A percentile compares a stretch with the other conserved stretches of the same genome.
Evolutionary conservation across 1,139 yeast species (phyloP).

Genomic region (Geotrichum candidum): DNA sequence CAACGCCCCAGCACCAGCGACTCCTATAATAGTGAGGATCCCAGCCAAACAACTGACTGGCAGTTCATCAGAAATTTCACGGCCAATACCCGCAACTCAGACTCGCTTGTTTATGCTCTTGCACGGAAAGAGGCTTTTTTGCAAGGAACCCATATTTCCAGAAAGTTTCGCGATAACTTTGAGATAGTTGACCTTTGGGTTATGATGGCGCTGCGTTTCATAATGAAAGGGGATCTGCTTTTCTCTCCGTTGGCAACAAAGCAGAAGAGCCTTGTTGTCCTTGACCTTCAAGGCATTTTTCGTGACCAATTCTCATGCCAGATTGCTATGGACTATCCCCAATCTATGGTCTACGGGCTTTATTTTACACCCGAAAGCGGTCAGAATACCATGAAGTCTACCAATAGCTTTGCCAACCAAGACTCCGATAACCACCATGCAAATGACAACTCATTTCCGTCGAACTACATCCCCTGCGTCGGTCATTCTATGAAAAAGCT

Average conservation of each 20-base stretch:
- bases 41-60: slow-evolving; percentile 22
- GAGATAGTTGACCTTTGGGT: slow-evolving; percentile 33
- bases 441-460: slow-evolving; percentile 24
- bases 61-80: slow-evolving; percentile 20
- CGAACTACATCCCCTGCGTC: slow-evolving; percentile 30
- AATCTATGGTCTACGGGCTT: slow-evolving; percentile 33
- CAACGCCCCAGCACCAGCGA: neutral
- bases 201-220: slow-evolving; percentile 31
- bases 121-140: slow-evolving; percentile 34
- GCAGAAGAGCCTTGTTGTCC: slow-evolving; percentile 14
- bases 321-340: slow-evolving; percentile 37
- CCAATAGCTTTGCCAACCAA: neutral
- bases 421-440: neutral
- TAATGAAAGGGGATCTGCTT: slow-evolving; percentile 25
- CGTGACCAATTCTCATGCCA: slow-evolving; percentile 40
- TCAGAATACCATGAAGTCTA: neutral
- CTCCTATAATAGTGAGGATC: slow-evolving; percentile 28
- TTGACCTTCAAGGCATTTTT: slow-evolving; percentile 33
- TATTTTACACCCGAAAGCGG: slow-evolving; percentile 18
- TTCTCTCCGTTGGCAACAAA: slow-evolving; percentile 16
- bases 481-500: slow-evolving; percentile 32
- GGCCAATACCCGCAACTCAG: slow-evolving; percentile 27
- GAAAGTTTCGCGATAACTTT: slow-evolving; percentile 7
- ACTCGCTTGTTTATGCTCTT: slow-evolving; percentile 31
- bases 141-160: slow-evolving; percentile 23